Evolutionary conservation across 805 yeast species (phyloP), one percentile per base, ranked within the genome.

Genomic region (Pichia gijzeniarum): DNA sequence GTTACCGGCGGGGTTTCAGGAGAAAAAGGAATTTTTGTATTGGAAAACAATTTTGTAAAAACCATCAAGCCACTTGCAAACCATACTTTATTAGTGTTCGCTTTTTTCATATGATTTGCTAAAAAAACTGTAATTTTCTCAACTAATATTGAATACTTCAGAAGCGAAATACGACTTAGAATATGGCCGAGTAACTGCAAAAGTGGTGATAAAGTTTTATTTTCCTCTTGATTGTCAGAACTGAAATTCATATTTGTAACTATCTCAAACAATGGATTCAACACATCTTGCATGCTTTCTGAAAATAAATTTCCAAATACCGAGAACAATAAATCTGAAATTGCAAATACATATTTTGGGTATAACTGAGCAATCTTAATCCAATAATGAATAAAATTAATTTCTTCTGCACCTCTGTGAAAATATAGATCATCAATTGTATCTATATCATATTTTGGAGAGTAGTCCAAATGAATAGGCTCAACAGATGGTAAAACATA

Each of bases 21-120:
- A 7, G 76, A 63, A 38, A 53, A 54, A 0, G 88, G 87, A 4
- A 78, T 63, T 30, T 70, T 71, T 3, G 77, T 66, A 35, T 69
- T 73, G 1, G 80, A 68, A 36, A 85, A 54, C 3, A 80, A 61
- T 31, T 73, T 75, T 45, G 80, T 85, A 38, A 79, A 68, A 4
- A 80, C 71, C 21, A 71, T 61, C 31, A 87, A 58, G 0, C 79
- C 77, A 46, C 74, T 69, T 0, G 82, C 74, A 54, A 79, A 77
- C 82, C 86, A 86, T 14, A 70, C 68, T 22, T 68, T 56, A 48
- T 74, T 71, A 2, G 63, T 63, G 47, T 59, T 56, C 33, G 68
- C 69, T 2, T 70, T 62, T 1, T 53, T 59, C 10, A 78, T 48
- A 2, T 66, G 64, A 1, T 55, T 60, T 12, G 64, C 55, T 27